These are phyloP conservation scores for Cyclotella sp. DNA, from an alignment of 108 stramenopile genomes.

Conservation along the genomic window DNA sequence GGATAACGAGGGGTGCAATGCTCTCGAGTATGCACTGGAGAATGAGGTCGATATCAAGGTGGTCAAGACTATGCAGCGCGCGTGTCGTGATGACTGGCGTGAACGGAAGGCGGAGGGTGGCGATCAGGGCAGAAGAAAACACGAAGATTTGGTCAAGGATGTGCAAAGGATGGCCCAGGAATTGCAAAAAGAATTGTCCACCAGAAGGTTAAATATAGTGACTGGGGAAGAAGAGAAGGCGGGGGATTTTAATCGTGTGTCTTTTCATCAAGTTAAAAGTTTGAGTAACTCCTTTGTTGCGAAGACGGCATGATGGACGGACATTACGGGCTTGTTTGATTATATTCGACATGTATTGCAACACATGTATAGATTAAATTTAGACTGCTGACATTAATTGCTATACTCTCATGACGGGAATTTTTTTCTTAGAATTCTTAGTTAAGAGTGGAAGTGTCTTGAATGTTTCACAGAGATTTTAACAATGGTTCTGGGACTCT, in stretches of 20 bases:
- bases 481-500: too few relatives aligned
- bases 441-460: too few relatives aligned
- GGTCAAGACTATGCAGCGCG: constrained; percentile 33
- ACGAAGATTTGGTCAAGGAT: constrained; percentile 30
- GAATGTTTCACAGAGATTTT: too few relatives aligned
- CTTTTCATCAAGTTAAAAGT: background rate
- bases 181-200: constrained; percentile 12
- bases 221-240: background rate
- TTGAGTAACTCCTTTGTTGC: constrained; percentile 16
- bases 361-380: background rate
- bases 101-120: constrained; percentile 8
- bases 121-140: constrained; percentile 5
- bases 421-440: too few relatives aligned
- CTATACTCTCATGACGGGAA: too few relatives aligned
- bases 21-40: constrained; percentile 39
- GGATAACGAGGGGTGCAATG: constrained; percentile 34
- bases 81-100: constrained; percentile 40
- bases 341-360: background rate
- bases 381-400: too few relatives aligned
- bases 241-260: background rate
- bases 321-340: background rate
- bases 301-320: background rate
- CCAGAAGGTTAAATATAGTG: background rate
- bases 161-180: constrained; percentile 13
- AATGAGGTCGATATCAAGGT: constrained; percentile 33